Evolutionary conservation across 192 early-diverging fungal genomes (phyloP), one percentile per base, ranked within the genome.

Genomic region (Diversispora epigaea): DNA sequence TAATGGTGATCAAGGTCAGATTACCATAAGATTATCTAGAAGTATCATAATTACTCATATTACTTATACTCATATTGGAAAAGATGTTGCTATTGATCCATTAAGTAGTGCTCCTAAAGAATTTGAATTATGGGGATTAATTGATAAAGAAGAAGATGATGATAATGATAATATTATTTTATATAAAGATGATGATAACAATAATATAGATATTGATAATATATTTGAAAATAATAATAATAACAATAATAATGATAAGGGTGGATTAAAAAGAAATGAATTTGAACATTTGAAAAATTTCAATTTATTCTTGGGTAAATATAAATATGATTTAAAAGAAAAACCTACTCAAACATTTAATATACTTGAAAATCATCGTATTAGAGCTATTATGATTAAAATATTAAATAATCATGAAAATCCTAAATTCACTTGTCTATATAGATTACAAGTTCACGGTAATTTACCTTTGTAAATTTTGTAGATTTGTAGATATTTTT

Each of bases 121-220:
- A n/a, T 71, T 71, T 57, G 69, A 71, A 71, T 54, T 71, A 46
- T 71, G 69, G 69, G 69, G 69, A 39, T 55, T 71, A 21, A 58
- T 58, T 22, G 8, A 58, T 58, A 19, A 58, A 21, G 14, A 58
- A n/a, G 11, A 21, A 15, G 55, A 57, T 3, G 22, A 58, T 58
- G 57, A 25, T 32, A 2, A 32, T 32, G 2, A 32, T 32, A 32
- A 32, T 32, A 32, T 32, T 32, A 32, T 32, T 32, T 32, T 32
- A 32, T 17, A 22, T 58, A 19, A 58, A 21, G 6, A 58, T 58
- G 0, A 58, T 57, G 6, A 57, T 57, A n/a, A 57, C 19, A n/a
- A 57, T 57, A 1, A 57, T 21, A 19, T 11, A 7, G 4, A 21
- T 1, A 21, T n/a, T 15, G 15, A 47, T 32, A 17, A 8, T 45